Percentiles rank a stretch among this genome's conserved stretches.
Conservation (phyloP, 31 red algal species). For the Bonnemaisonia californica region DNA sequence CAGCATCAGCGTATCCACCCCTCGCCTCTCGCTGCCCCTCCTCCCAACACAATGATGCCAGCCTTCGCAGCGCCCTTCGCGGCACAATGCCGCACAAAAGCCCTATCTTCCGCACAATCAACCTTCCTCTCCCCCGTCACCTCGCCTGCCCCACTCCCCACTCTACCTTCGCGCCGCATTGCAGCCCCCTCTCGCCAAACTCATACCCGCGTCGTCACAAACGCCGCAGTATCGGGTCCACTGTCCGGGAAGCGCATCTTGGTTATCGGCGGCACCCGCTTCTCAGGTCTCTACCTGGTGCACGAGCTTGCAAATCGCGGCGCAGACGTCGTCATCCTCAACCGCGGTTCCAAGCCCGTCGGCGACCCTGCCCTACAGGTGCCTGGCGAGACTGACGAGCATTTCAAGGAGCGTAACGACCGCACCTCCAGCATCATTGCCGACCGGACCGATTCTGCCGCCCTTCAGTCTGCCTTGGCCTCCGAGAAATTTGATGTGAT, state of each 20-base stretch:
- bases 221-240: slow-evolving; percentile 5
- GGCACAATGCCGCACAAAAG: neutral
- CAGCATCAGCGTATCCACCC: neutral
- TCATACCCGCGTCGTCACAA: neutral
- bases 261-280: slow-evolving; percentile 96
- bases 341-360: slow-evolving; percentile 78
- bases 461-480: slow-evolving; percentile 42
- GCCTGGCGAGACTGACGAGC: slow-evolving; percentile 80
- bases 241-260: slow-evolving; percentile 69
- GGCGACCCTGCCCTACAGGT: slow-evolving; percentile 72
- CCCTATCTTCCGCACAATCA: neutral
- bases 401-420: slow-evolving; percentile 75
- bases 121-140: neutral
- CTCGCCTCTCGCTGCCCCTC: neutral
- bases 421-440: slow-evolving; percentile 71
- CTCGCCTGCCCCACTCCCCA: neutral
- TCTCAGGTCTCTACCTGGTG: slow-evolving; percentile 92
- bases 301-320: slow-evolving; percentile 87
- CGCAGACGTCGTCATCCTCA: slow-evolving; percentile 85
- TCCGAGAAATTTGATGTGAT: slow-evolving; percentile 84
- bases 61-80: slow-evolving; percentile 8
- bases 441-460: slow-evolving; percentile 81
- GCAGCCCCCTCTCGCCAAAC: neutral
- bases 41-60: neutral
- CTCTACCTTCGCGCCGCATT: neutral